Percentiles rank a stretch among this genome's conserved stretches.
These are phyloP conservation scores for Fusarium subglutinans DNA, from an alignment of 2,329 filamentous ascomycete genomes.

Conservation along the genomic window DNA sequence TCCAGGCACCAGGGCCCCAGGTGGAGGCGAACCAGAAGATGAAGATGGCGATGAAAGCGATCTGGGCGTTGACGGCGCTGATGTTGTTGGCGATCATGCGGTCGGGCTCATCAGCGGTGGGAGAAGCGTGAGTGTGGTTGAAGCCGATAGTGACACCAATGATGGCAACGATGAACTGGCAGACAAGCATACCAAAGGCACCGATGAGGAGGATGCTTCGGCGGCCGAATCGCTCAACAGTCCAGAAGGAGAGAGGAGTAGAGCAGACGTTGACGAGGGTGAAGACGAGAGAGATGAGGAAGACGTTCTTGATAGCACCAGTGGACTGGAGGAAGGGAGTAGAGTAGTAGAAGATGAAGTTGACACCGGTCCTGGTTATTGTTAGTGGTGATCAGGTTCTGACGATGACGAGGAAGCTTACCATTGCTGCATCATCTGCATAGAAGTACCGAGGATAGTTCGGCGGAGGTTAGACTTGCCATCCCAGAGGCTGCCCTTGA, in stretches of 20 bases:
- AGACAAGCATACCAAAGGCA: conserved; percentile 83
- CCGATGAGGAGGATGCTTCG: conserved; percentile 82
- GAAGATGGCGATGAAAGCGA: conserved; percentile 90
- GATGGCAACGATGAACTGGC: conserved; percentile 88
- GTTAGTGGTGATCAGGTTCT: not conserved
- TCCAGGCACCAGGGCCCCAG: conserved; percentile 85
- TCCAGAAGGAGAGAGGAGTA: conserved; percentile 88
- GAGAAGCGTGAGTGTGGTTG: conserved; percentile 59
- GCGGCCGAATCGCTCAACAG: conserved; percentile 83
- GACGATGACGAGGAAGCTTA: conserved; percentile 6
- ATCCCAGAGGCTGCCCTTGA: conserved; percentile 45
- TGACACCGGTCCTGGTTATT: conserved; percentile 78
- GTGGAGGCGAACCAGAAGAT: conserved; percentile 93
- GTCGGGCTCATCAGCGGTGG: conserved; percentile 45
- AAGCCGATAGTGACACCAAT: conserved; percentile 71
- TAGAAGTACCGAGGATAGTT: conserved; percentile 71
- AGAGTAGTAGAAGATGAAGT: conserved; percentile 92
- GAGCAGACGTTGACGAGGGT: conserved; percentile 88
- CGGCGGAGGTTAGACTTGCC: conserved; percentile 51
- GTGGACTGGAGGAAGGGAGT: conserved; percentile 85
- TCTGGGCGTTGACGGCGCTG: conserved; percentile 67
- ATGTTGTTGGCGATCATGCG: conserved; percentile 61
- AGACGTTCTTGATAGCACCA: conserved; percentile 78
- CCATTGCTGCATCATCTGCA: conserved; percentile 85
- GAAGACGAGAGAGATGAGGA: conserved; percentile 86